phyloP scores from a whole-genome alignment of 768 basidiomycete genomes.

The Pisolithus sp. region DNA sequence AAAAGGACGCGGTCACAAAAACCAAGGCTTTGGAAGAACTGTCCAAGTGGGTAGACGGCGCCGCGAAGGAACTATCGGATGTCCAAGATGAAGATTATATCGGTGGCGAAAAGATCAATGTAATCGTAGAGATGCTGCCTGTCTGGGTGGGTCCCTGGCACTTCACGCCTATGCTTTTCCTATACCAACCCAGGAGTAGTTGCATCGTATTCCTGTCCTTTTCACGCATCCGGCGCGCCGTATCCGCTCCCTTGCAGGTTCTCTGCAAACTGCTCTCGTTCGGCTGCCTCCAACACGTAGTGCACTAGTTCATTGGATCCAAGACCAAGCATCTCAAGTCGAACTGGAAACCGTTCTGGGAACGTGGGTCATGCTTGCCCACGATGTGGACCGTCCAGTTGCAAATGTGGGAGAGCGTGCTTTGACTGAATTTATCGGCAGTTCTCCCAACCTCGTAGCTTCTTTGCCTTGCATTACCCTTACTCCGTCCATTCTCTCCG shows the following conservation, averaged over 20 bases:
- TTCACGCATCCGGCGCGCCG: slow-evolving; percentile 77
- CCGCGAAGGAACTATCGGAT: slow-evolving; percentile 35
- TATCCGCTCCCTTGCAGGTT: slow-evolving; percentile 54
- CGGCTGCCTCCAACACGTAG: slow-evolving; percentile 43
- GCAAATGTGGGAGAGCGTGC: slow-evolving; percentile 42
- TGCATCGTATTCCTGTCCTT: slow-evolving; percentile 81
- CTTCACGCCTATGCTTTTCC: neutral
- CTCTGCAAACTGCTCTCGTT: slow-evolving; percentile 61
- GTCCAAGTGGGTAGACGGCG: slow-evolving; percentile 55
- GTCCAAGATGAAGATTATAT: slow-evolving; percentile 3
- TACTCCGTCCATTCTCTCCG: slow-evolving; percentile 23
- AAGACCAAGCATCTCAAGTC: slow-evolving; percentile 39
- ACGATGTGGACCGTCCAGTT: slow-evolving; percentile 68
- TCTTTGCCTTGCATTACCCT: slow-evolving; percentile 23
- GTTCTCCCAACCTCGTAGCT: slow-evolving; percentile 2
- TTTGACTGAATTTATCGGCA: slow-evolving; percentile 40
- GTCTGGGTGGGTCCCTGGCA: slow-evolving; percentile 70
- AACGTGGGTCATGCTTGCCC: slow-evolving; percentile 64
- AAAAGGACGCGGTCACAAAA: slow-evolving; percentile 87
- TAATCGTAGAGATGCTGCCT: slow-evolving; percentile 60
- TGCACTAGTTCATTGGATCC: slow-evolving; percentile 45
- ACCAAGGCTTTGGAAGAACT: slow-evolving; percentile 82
- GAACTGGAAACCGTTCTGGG: slow-evolving; percentile 58
- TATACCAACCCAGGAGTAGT: slow-evolving; percentile 33
- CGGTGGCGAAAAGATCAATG: slow-evolving; percentile 13